Conservation (phyloP, 768 basidiomycete species). For the Leccinum disarticulatum region DNA sequence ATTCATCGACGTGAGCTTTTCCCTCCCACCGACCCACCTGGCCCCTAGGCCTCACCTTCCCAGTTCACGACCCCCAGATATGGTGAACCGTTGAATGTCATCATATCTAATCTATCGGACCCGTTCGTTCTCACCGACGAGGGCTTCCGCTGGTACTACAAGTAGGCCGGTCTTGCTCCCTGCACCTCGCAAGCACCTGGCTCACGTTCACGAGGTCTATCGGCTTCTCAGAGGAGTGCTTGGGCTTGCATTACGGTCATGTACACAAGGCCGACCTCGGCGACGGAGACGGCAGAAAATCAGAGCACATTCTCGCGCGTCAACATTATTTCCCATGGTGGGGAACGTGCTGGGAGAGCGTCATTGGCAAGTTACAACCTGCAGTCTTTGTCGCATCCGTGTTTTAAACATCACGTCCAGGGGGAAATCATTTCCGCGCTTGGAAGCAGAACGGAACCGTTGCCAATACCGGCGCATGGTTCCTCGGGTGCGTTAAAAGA, state of each 20-base stretch:
- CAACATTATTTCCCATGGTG: constrained; percentile 76
- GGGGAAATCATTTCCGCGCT: constrained; percentile 87
- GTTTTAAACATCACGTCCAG: constrained; percentile 32
- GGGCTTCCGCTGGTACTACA: constrained; percentile 70
- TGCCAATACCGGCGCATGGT: constrained; percentile 79
- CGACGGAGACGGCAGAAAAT: constrained; percentile 71
- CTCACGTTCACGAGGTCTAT: constrained; percentile 53
- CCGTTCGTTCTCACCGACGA: constrained; percentile 74
- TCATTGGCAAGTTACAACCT: constrained; percentile 47
- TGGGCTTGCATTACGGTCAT: constrained; percentile 75
- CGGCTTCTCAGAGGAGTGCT: constrained; percentile 80
- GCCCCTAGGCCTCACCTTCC: not conserved
- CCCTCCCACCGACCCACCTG: not conserved
- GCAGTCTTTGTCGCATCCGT: not conserved
- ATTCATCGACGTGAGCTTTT: constrained; percentile 55
- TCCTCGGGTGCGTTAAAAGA: constrained; percentile 59
- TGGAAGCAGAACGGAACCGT: constrained; percentile 85
- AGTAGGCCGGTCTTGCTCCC: constrained; percentile 37
- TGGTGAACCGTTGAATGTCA: constrained; percentile 84
- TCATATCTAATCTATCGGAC: constrained; percentile 77
- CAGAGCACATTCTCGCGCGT: constrained; percentile 69
- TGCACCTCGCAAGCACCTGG: not conserved
- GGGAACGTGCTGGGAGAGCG: constrained; percentile 89
- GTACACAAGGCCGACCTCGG: constrained; percentile 81
- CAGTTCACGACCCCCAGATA: constrained; percentile 64